Evolutionary conservation across 179 eudicot species (phyloP), one percentile per base, ranked within the genome.

Genomic region (Monotropa hypopitys): DNA sequence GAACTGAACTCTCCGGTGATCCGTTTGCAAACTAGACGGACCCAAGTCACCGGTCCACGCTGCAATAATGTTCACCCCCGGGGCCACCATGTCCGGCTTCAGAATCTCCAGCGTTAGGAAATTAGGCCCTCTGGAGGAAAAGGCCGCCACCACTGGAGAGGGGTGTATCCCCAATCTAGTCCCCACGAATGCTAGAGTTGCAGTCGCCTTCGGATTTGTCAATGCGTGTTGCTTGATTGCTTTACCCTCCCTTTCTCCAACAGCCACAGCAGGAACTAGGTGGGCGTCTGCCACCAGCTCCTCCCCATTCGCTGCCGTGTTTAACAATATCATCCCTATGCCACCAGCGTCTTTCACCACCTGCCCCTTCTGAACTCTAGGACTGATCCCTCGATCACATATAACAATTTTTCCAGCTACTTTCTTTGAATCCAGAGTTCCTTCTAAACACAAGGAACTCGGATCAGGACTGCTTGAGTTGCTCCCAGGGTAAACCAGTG

Each of bases 291-390:
- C 98, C 9, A 94, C 98, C 38, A 90, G 82, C 86, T 94, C 98
- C 85, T 92, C 97, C 0, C 98, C 98, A 38, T 94, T 94, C 1
- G 80, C 86, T 0, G 77, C 90, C 0, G 96, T 92, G 86, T 92
- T 94, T 42, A 91, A 70, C 70, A 94, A 76, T 54, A 94, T 89
- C 98, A 94, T 94, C 38, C 98, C 97, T 5, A 90, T 74, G 0
- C 98, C 98, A 1, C 97, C 98, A 0, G 98, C 96, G 32, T 90
- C 88, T 78, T 92, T 94, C 77, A 94, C 98, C 16, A 94, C 92
- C 80, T 88, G 87, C 4, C 98, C 98, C 84, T 92, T 94, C 67
- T 94, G 94, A 20, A 94, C 97, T 42, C 97, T 86, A 1, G 97
- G 96, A 71, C 86, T 92, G 42, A 92, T 90, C 2, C 98, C 98